phyloP scores from a whole-genome alignment of 2,329 filamentous ascomycete species.

The Orbilia blumenaviensis region DNA sequence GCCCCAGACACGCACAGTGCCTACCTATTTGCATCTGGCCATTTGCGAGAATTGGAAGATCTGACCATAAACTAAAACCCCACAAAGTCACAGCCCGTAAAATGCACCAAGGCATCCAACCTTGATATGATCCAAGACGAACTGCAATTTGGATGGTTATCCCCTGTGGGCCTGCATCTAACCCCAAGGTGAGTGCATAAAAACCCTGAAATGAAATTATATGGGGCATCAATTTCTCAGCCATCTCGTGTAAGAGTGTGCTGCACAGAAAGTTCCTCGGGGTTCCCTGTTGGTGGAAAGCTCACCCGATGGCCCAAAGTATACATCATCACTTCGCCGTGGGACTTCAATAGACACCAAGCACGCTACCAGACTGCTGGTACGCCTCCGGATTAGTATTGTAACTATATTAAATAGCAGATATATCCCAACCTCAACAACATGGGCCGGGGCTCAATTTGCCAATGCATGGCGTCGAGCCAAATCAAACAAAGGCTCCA shows the following conservation, averaged over 20 bases:
- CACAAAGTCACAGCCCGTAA: slow-evolving; percentile 29
- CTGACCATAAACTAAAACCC: not conserved
- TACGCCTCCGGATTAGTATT: slow-evolving; percentile 47
- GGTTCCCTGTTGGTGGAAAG: slow-evolving; percentile 40
- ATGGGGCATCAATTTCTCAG: slow-evolving; percentile 45
- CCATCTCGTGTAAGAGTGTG: slow-evolving; percentile 43
- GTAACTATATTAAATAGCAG: slow-evolving; percentile 43
- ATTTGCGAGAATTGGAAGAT: slow-evolving; percentile 4
- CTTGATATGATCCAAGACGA: slow-evolving; percentile 35
- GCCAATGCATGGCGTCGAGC: slow-evolving; percentile 50
- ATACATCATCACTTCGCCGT: slow-evolving; percentile 46
- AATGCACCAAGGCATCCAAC: slow-evolving; percentile 32
- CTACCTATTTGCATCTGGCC: not conserved
- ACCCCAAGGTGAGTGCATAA: slow-evolving; percentile 53
- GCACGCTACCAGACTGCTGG: slow-evolving; percentile 47
- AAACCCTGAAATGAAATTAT: slow-evolving; percentile 53
- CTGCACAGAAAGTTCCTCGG: slow-evolving; percentile 44
- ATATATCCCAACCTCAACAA: slow-evolving; percentile 51
- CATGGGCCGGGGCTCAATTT: slow-evolving; percentile 43
- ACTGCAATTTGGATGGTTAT: slow-evolving; percentile 51
- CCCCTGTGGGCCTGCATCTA: slow-evolving; percentile 49
- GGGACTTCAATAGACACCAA: slow-evolving; percentile 48
- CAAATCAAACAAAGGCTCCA: slow-evolving; percentile 46
- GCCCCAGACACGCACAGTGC: not conserved
- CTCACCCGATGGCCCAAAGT: slow-evolving; percentile 29